These are phyloP conservation scores for Tylopilus rubrobrunneus DNA, from an alignment of 768 basidiomycete genomes.

Conservation along the genomic window DNA sequence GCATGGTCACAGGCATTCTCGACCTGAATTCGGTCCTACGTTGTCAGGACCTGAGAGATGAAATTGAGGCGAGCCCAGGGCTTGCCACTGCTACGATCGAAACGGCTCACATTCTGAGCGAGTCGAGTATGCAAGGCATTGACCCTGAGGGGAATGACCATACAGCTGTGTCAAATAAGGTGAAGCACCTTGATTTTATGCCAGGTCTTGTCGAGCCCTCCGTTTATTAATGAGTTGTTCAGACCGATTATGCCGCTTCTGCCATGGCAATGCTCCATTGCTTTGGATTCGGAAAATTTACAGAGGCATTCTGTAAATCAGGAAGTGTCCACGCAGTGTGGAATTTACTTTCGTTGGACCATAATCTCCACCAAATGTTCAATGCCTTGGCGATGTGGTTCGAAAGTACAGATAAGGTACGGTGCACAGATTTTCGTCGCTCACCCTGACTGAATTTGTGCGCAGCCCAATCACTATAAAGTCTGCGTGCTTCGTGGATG, in stretches of 20 bases:
- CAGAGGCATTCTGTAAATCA: neutral
- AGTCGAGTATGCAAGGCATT: no score
- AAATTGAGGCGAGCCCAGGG: neutral
- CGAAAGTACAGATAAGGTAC: neutral
- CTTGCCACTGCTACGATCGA: no score
- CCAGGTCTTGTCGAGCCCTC: no score
- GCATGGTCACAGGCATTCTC: neutral
- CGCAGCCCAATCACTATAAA: no score
- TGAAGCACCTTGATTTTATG: no score
- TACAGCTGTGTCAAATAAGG: no score
- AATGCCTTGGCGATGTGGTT: neutral
- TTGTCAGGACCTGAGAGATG: neutral
- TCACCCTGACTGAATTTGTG: neutral
- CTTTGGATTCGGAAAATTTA: neutral
- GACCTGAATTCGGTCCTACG: neutral
- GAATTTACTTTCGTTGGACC: constrained; percentile 1
- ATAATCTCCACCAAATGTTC: accelerated
- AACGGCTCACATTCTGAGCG: no score
- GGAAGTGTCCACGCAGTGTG: neutral
- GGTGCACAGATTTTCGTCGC: neutral
- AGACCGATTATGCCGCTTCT: neutral
- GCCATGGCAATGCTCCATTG: neutral
- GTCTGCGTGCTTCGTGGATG: no score
- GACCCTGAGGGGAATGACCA: no score
- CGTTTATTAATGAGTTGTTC: no score